Evolutionary conservation across 805 yeast species (phyloP), one percentile per base, ranked within the genome.

Genomic region (Pichia scutulata): DNA sequence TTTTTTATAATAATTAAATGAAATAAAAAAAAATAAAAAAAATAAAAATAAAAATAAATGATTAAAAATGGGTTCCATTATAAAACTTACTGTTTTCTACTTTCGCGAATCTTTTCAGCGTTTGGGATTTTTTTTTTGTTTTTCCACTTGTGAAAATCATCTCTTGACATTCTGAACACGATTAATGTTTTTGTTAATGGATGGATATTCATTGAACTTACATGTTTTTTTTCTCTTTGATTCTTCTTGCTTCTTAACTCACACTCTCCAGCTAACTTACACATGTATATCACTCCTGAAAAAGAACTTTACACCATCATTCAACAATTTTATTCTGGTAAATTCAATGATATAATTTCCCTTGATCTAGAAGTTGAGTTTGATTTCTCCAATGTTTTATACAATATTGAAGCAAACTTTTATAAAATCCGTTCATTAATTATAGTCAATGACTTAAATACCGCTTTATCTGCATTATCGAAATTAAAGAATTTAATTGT

Each of bases 271-370:
- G 44, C 33, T n/a, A 21, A 39, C 2, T 7, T 33, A 44, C 36
- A 18, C n/a, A 57, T 57, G 60, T 57, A 57, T 26, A 18, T 57
- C 25, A 47, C 52, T 6, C 60, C 60, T 48, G 60, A 57, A 23
- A 57, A 56, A 39, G 61, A 60, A 46, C 57, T 69, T 18, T 65
- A 62, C 46, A 61, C 62, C 12, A 50, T 65, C 16, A 55, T 67
- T 60, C 57, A 61, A 60, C 52, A 63, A 60, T 42, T 61, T 67
- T 55, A 58, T 41, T 52, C 62, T 30, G 58, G 67, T 21, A 57
- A 58, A 49, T 60, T 60, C 44, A 28, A 46, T 6, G 61, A 60
- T 21, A 39, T 60, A 23, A 53, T 52, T 6, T 43, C 53, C 23
- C 37, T 56, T 13, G 54, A 57, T 40, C 36, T 63, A 10, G 57